A percentile compares a stretch with the other conserved stretches of the same genome.
These are phyloP conservation scores for Stereum hirsutum DNA, from an alignment of 1,284 basidiomycete genomes.

Conservation along the genomic window DNA sequence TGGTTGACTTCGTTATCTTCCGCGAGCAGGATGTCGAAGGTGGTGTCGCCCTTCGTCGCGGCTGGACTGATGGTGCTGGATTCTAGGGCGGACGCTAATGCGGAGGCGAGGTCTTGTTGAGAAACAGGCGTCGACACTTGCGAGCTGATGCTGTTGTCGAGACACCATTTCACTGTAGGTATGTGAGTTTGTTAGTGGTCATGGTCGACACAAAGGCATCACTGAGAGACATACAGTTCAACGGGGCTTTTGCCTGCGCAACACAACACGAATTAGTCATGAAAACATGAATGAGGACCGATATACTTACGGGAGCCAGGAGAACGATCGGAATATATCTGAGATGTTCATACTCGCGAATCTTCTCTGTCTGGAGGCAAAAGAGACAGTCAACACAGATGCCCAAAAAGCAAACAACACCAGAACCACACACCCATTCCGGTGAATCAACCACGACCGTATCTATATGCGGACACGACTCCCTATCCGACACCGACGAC, in stretches of 20 bases:
- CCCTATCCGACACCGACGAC: constrained; percentile 71
- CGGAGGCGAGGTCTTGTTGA: constrained; percentile 85
- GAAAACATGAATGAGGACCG: no score
- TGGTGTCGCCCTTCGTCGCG: constrained; percentile 72
- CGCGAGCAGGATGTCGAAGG: constrained; percentile 91
- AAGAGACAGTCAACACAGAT: no score
- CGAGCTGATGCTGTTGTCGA: constrained; percentile 86
- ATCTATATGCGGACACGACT: constrained; percentile 84
- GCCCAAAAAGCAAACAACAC: no score
- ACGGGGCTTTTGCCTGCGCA: no score
- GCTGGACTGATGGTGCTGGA: constrained; percentile 83
- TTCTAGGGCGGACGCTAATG: constrained; percentile 91
- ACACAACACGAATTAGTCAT: no score
- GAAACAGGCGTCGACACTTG: constrained; percentile 89
- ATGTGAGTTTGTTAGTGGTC: neutral
- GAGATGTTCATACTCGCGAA: constrained; percentile 90
- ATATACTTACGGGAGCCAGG: constrained; percentile 56
- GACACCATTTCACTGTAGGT: constrained; percentile 77
- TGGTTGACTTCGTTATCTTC: constrained; percentile 99
- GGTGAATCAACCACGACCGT: constrained; percentile 94
- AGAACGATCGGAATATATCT: constrained; percentile 96
- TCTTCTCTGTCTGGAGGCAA: constrained; percentile 66
- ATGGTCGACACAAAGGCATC: constrained; percentile 19
- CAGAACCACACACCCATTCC: constrained; percentile 54
- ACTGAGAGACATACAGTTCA: constrained; percentile 71